Evolutionary conservation across 176 grass and related monocot species (phyloP), one percentile per base, ranked within the genome.

Genomic region (Oryza brachyantha): DNA sequence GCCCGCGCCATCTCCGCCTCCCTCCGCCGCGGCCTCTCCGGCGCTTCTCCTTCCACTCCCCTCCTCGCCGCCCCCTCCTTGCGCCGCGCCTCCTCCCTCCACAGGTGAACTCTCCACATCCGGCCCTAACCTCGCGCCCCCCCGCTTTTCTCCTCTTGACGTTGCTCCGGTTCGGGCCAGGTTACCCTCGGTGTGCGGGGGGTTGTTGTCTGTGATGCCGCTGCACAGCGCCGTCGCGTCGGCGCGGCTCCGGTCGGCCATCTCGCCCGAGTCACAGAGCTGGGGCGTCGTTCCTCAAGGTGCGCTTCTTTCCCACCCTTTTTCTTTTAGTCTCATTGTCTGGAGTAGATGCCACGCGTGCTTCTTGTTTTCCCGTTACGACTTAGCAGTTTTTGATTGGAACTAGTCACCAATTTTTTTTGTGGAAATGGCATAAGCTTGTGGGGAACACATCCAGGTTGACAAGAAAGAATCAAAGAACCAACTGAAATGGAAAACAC

Each of bases 231-330:
- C 89, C 12, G 66, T 96, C 46, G 93, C 87, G 6, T 83, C 93
- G 0, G 87, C 86, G 19, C 81, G 89, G 14, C 84, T 96, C 37
- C 73, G 17, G 42, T 96, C 90, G 42, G 62, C 82, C 35, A 86
- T 92, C 74, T 72, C 93, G 3, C 84, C 90, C 3, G 84, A 92
- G 36, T 92, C 90, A 10, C 90, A 90, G 74, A 79, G 84, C 70
- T 92, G 90, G 90, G 93, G 93, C 50, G 14, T 87, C 64, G 83
- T 96, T 84, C 93, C 90, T 31, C 90, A 92, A 96, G 90, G 87
- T 90, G 22, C 19, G 12, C 32, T 65, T 60, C 26, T 52, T 68
- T 13, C 38, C 14, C n/a, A n/a, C n/a, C n/a, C n/a, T n/a, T n/a
- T n/a, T n/a, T n/a, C 3, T 36, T 22, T 31, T 41, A 41, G 10